A percentile compares a stretch with the other conserved stretches of the same genome.
Evolutionary conservation across 257 asterid genomes (phyloP).

Genomic region (Solanum piurae): DNA sequence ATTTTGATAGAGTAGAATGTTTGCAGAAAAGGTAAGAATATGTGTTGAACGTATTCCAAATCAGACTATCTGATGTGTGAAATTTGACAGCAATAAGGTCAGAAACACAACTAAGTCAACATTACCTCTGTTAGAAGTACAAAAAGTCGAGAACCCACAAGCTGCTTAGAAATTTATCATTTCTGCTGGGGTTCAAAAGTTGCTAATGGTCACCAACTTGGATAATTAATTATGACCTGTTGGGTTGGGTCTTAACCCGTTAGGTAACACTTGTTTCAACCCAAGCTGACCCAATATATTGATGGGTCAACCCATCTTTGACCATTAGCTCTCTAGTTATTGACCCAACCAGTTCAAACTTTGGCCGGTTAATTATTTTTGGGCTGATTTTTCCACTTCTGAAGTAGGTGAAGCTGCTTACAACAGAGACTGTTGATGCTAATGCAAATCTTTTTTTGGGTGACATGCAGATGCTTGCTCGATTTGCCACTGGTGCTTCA

Average conservation of each 20-base stretch:
- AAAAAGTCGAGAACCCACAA: neutral
- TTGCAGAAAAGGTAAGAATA: neutral
- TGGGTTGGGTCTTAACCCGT: neutral
- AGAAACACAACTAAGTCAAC: neutral
- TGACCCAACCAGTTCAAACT: neutral
- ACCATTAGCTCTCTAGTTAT: neutral
- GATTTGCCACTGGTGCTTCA: slow-evolving; percentile 95
- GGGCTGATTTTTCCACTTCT: neutral
- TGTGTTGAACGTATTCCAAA: neutral
- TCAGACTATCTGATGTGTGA: neutral
- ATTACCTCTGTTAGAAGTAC: neutral
- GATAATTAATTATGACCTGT: neutral
- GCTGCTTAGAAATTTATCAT: neutral
- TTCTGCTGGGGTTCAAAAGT: neutral
- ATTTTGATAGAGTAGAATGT: neutral
- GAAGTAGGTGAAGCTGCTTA: neutral
- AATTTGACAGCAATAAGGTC: neutral
- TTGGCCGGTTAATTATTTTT: neutral
- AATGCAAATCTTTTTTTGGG: neutral
- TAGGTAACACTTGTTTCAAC: neutral
- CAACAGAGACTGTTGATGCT: neutral
- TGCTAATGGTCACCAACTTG: neutral
- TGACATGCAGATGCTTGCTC: slow-evolving; percentile 86
- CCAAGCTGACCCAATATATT: neutral
- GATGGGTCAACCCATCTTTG: neutral